Evolutionary conservation across 768 basidiomycete genomes (phyloP), one percentile per base, ranked within the genome.

Genomic region (Trametes coccinea): DNA sequence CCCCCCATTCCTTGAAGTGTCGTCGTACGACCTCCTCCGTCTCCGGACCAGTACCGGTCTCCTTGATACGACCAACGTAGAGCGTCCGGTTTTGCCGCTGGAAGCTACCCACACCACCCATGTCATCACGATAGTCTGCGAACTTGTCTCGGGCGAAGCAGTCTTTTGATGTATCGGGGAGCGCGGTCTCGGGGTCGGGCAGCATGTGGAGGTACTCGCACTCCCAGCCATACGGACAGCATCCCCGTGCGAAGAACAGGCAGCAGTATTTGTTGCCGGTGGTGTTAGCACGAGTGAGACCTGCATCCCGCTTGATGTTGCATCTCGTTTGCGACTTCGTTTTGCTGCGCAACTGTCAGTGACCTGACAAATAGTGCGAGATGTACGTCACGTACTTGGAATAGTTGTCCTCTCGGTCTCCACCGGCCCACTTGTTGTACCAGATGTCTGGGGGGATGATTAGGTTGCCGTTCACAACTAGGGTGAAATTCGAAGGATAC

Each of bases 391-490:
- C 89, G 60, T 66, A 94, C 95, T 94, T 96, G 39, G 95, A 95
- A 72, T 98, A 94, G 60, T 85, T 90, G 72, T 99, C 96, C 74
- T 98, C 97, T 33, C 93, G 85, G 73, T 99, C 97, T 58, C 96
- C 97, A 56, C 97, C 97, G n/a, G 97, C 97, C 96, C 96, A 98
- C 77, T 97, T 96, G 76, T 98, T 95, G 73, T 96, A 98, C 96
- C 97, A 99, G 53, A 96, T 91, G 75, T 99, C 92, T 91, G 45
- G 11, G 40, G 4, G 43, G 44, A 34, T 6, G 17, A 37, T 56
- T 10, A 53, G 65, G 66, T 65, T 37, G 55, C 67, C 52, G 33
- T 31, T 59, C 39, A 22, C 55, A 17, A 63, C 52, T 22, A 11
- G 27, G 39, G 47, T 54, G 29, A 48, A 27, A 13, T 57, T 37